Evolutionary conservation across 2,329 filamentous ascomycete species (phyloP).

Genomic region (Fusarium odoratissimum): DNA sequence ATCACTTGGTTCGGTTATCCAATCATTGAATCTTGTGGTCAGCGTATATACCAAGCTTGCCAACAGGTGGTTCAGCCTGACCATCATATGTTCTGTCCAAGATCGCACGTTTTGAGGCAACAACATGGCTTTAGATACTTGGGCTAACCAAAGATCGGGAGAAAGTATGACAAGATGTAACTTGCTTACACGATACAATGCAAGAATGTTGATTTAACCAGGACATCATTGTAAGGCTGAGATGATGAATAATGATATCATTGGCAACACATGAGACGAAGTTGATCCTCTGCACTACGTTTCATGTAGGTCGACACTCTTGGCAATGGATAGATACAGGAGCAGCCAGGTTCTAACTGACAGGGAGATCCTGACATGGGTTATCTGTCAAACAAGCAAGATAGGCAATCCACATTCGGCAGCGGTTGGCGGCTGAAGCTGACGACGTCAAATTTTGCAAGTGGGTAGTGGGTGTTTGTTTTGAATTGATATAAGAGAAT

Average conservation of each 20-base stretch:
- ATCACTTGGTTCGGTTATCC: not conserved
- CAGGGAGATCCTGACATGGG: conserved; percentile 26
- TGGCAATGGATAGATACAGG: not conserved
- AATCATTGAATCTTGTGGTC: not conserved
- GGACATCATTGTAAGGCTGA: conserved; percentile 12
- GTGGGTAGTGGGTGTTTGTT: not conserved
- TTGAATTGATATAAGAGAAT: not conserved
- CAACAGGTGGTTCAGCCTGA: not conserved
- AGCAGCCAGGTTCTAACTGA: not conserved
- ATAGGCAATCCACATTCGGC: conserved; percentile 11
- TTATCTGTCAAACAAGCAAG: conserved; percentile 23
- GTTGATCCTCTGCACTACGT: conserved; percentile 24
- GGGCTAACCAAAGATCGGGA: too few relatives aligned
- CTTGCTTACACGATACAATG: not conserved
- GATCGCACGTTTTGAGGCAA: not conserved
- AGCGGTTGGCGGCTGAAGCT: conserved; percentile 18
- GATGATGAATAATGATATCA: conserved; percentile 18
- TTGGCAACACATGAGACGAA: conserved; percentile 26
- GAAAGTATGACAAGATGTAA: not conserved
- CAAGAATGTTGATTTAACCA: not conserved
- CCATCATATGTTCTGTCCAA: not conserved
- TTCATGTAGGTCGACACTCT: conserved; percentile 16
- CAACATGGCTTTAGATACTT: not conserved
- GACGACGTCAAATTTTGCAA: conserved; percentile 3
- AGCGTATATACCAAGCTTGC: not conserved